Conservation (phyloP, 75 land plant species). For the Larix kaempferi region DNA sequence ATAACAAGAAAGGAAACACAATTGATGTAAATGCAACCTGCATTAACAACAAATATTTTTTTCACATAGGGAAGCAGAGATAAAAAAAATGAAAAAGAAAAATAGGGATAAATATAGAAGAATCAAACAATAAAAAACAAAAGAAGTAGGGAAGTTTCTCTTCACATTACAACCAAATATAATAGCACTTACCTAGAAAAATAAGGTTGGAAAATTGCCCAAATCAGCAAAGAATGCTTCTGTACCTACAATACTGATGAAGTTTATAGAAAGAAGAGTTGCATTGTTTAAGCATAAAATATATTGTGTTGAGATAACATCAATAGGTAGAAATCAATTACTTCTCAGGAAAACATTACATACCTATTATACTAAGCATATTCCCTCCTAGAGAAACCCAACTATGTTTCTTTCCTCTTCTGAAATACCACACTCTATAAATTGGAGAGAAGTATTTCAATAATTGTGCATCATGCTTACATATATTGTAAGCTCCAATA, state of each 20-base stretch:
- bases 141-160: too few relatives aligned
- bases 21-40: constrained; percentile 70
- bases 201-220: constrained; percentile 56
- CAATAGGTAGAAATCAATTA: background rate
- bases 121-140: too few relatives aligned
- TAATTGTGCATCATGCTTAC: constrained; percentile 50
- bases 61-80: background rate
- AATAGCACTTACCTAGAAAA: constrained; percentile 31
- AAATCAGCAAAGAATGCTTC: constrained; percentile 80
- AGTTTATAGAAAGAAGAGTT: too few relatives aligned
- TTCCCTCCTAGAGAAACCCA: too few relatives aligned
- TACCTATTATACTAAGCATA: constrained; percentile 89
- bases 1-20: constrained; percentile 80
- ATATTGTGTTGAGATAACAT: background rate
- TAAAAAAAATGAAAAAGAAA: background rate
- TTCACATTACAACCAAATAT: too few relatives aligned
- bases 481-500: constrained; percentile 72
- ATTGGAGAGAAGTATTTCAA: constrained; percentile 73
- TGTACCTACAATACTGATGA: constrained; percentile 37
- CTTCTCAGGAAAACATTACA: background rate
- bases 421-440: constrained; percentile 55
- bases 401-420: constrained; percentile 36
- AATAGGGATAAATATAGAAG: too few relatives aligned
- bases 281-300: constrained; percentile 7
- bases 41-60: background rate